Evolutionary conservation across 306 rosid species (phyloP), one percentile per base, ranked within the genome.

Genomic region (Acacia melanoxylon): DNA sequence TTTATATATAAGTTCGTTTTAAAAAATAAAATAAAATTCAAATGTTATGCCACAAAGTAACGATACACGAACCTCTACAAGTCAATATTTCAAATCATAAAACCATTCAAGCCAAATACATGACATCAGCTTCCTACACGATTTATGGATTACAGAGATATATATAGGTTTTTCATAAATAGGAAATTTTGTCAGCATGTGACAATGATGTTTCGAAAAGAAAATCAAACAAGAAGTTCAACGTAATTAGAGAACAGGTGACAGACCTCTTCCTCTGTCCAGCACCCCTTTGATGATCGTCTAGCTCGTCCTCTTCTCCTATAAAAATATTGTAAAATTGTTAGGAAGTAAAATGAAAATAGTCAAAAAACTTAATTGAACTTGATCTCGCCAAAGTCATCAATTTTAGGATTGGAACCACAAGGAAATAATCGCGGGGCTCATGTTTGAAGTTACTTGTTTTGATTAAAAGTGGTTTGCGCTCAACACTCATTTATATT

Each of bases 191-290:
- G 54, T 49, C 10, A 10, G 29, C 37, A 33, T 29, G 8, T 48
- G 41, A 27, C 5, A 44, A 44, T 24, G 33, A 11, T 29, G n/a
- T 68, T 35, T 29, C 1, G 22, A 0, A 31, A 69, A 51, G 27
- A 17, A 45, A 69, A 20, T 6, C 16, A 82, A 17, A 41, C 15
- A 54, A 16, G 6, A 42, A 37, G 77, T 40, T 72, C 59, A 70
- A 59, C 65, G 29, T 27, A 72, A 86, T 35, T 63, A 63, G 40
- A 74, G 24, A 22, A 78, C 51, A 49, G 5, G 56, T 24, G 78
- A 80, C 82, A 27, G 22, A 86, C 95, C 91, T 89, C 89, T 81
- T 89, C 84, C 63, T 83, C 88, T 17, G 88, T 83, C 90, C 95
- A 91, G 61, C 77, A 54, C 67, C 81, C 78, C 69, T 63, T 83